Evolutionary conservation across 768 basidiomycete genomes (phyloP), one percentile per base, ranked within the genome.

Genomic region (Symmetrospora coprosmae): DNA sequence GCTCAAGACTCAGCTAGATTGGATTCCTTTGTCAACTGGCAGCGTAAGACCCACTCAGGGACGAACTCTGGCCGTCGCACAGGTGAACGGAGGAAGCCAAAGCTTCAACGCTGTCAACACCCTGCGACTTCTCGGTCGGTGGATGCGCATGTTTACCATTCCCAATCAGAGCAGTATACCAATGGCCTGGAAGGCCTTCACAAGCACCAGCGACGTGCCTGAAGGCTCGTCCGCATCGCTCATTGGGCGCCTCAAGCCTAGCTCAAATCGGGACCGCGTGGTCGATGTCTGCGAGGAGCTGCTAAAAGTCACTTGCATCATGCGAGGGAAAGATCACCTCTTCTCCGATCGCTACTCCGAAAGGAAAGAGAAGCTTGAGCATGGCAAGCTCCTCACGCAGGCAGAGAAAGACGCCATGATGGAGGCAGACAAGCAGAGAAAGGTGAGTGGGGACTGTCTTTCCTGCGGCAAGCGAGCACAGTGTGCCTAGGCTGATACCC

Each of bases 1-100:
- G 2, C 66, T 72, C 52, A 73, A 74, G 69, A 74, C 69, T 33
- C 73, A 74, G 61, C 71, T 73, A 50, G 73, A 74, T 55, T 74
- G 73, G 72, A 72, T 74, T 39, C 73, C 73, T 2, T 60, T 74
- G 7, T 64, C 66, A 0, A 66, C 66, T 0, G 73, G 73, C 0
- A 70, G 67, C 2, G 73, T 74, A 0, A 50, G 73, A 28, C 73
- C 73, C 0, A 72, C 72, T 1, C 73, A 74, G 50, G 73, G 73
- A 0, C 62, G 71, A 16, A 71, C 68, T 2, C 60, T 73, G 8
- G 73, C 68, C 1, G 65, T 74, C n/a, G 64, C 66, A 4, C 73
- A 74, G 47, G 69, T 71, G 23, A 66, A 70, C 50, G 64, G 64
- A n/a, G 58, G 60, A 0, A 64, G 58, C 2, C 51, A 49, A 35